phyloP scores from a whole-genome alignment of 2,329 filamentous ascomycete species.

The Hypoxylon sp. region DNA sequence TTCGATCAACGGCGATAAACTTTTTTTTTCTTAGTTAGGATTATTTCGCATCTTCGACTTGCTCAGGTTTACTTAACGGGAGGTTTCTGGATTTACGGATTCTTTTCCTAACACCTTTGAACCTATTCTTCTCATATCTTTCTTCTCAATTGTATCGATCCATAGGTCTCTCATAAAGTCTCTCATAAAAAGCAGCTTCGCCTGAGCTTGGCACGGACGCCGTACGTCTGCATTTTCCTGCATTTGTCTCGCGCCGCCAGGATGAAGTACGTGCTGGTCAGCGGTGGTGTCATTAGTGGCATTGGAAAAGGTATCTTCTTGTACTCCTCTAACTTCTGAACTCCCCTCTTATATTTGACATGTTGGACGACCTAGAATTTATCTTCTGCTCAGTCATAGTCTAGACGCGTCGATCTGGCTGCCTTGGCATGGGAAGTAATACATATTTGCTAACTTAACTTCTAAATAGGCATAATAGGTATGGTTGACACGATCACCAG shows the following conservation, averaged over 20 bases:
- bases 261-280: constrained; percentile 88
- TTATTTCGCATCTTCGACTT: constrained; percentile 6
- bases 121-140: constrained; percentile 2
- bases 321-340: not conserved
- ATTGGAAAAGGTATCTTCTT: constrained; percentile 39
- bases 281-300: constrained; percentile 72
- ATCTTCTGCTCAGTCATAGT: not conserved
- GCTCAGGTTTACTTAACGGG: constrained; percentile 3
- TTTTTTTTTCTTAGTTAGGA: constrained; percentile 23
- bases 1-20: constrained; percentile 23
- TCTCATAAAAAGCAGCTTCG: not conserved
- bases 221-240: constrained; percentile 3
- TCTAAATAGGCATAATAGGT: constrained; percentile 47
- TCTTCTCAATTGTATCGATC: not conserved
- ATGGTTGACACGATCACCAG: constrained; percentile 26
- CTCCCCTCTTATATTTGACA: not conserved
- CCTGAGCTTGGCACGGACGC: constrained; percentile 3
- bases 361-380: not conserved
- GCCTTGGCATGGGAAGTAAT: not conserved
- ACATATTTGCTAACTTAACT: constrained; percentile 14
- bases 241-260: constrained; percentile 52
- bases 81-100: not conserved
- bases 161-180: not conserved
- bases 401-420: not conserved
- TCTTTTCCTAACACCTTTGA: not conserved